Conservation (phyloP, 1,139 yeast species). For the Saccharomycopsis hybrid region DNA sequence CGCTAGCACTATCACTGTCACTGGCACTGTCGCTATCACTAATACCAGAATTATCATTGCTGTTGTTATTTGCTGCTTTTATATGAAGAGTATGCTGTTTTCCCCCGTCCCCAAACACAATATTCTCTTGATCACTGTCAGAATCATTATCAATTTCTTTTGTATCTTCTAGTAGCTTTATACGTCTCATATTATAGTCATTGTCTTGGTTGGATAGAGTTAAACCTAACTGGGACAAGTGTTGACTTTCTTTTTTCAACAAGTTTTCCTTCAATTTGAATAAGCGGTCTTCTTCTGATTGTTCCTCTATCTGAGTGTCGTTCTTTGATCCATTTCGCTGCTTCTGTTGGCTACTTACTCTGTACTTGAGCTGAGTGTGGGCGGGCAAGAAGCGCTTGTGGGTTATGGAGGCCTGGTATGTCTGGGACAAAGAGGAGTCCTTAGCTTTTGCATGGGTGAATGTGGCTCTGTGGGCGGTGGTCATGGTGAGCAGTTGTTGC, state of each 20-base stretch:
- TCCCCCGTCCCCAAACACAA: not conserved
- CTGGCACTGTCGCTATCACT: not conserved
- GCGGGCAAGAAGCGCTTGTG: conserved; percentile 43
- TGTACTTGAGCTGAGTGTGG: conserved; percentile 58
- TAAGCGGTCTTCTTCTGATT: conserved; percentile 21
- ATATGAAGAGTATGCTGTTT: no score
- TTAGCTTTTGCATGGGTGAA: conserved; percentile 21
- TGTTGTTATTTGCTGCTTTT: no score
- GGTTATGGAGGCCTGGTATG: conserved; percentile 51
- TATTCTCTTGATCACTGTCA: conserved; percentile 14
- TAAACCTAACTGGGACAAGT: not conserved
- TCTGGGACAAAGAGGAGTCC: conserved; percentile 11
- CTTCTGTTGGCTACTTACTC: conserved; percentile 39
- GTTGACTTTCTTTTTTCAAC: not conserved
- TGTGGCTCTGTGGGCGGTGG: conserved; percentile 79
- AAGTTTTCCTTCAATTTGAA: conserved; percentile 20
- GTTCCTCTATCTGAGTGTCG: conserved; percentile 28
- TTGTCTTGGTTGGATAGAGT: no score
- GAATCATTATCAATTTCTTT: conserved; percentile 23
- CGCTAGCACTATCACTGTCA: not conserved
- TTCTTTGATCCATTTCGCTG: conserved; percentile 51
- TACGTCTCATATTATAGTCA: conserved; percentile 12
- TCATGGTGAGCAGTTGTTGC: conserved; percentile 40
- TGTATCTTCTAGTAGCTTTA: conserved; percentile 23
- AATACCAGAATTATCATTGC: no score